Conservation (phyloP, 768 basidiomycete species). For the Calocera viscosa region DNA sequence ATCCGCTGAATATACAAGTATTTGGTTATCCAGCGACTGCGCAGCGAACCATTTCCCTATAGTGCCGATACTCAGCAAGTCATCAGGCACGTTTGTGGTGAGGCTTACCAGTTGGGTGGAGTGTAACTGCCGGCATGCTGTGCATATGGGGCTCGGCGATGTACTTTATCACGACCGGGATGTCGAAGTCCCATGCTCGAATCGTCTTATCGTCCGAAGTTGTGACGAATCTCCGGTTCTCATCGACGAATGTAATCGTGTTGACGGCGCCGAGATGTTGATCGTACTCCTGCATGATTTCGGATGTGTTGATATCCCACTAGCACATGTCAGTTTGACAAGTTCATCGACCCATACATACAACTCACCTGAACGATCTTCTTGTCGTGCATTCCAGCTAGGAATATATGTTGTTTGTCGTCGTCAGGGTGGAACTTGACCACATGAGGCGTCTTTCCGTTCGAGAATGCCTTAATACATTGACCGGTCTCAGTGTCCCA, state of each 20-base stretch:
- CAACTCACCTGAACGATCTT: constrained; percentile 85
- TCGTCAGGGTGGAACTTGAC: constrained; percentile 91
- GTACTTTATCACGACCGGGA: constrained; percentile 98
- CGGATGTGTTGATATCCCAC: constrained; percentile 92
- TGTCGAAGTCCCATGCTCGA: constrained; percentile 98
- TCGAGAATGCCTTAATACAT: constrained; percentile 91
- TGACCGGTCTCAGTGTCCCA: constrained; percentile 99
- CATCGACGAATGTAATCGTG: constrained; percentile 97
- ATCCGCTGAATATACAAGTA: constrained; percentile 92
- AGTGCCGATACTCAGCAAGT: constrained; percentile 10
- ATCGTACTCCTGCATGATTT: constrained; percentile 97
- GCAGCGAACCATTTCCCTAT: constrained; percentile 92
- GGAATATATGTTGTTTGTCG: constrained; percentile 90
- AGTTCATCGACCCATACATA: neutral
- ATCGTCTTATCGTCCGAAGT: constrained; percentile 99
- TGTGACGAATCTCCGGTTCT: constrained; percentile 92
- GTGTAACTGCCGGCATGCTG: constrained; percentile 95
- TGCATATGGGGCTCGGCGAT: constrained; percentile 99
- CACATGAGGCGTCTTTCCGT: constrained; percentile 95
- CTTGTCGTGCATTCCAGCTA: constrained; percentile 98
- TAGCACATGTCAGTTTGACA: neutral
- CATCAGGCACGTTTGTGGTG: constrained; percentile 1
- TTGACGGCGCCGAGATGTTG: constrained; percentile 98
- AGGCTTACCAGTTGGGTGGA: constrained; percentile 83
- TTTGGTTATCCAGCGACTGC: constrained; percentile 96